A percentile compares a stretch with the other conserved stretches of the same genome.
Conservation (phyloP, 345 rosid species). For the Heritiera littoralis region DNA sequence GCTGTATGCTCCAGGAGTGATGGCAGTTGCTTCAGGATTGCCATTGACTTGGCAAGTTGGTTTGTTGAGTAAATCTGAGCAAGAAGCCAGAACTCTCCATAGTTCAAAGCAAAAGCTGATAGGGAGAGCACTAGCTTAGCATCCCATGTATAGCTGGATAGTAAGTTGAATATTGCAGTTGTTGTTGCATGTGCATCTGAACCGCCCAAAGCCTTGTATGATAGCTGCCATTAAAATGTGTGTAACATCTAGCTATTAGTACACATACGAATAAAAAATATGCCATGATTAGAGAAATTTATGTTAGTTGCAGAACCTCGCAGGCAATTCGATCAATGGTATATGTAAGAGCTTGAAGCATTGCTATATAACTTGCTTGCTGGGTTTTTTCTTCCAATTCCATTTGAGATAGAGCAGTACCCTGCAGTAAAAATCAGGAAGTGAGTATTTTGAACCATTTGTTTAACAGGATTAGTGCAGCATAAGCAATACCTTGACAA, state of each 20-base stretch:
- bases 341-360: constrained; percentile 46
- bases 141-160: constrained; percentile 69
- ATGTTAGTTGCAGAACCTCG: constrained; percentile 40
- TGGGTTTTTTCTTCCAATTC: constrained; percentile 46
- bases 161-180: constrained; percentile 46
- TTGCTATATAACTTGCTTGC: constrained; percentile 39
- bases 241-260: neutral
- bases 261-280: neutral
- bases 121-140: constrained; percentile 65
- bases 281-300: neutral
- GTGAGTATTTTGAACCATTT: neutral
- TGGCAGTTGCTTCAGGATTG: constrained; percentile 63
- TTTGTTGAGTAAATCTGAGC: constrained; percentile 66
- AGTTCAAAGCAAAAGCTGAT: constrained; percentile 70
- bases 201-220: constrained; percentile 58
- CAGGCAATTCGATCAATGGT: constrained; percentile 53
- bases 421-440: constrained; percentile 27
- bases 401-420: constrained; percentile 4
- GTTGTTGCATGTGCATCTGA: constrained; percentile 63
- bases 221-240: constrained; percentile 42
- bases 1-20: constrained; percentile 47
- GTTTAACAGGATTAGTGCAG: neutral
- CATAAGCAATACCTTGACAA: constrained; percentile 25
- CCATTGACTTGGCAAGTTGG: constrained; percentile 71
- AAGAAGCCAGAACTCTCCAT: constrained; percentile 81